A percentile compares a stretch with the other conserved stretches of the same genome.
Conservation (phyloP, 768 basidiomycete species). For the Kwoniella heveanensis region DNA sequence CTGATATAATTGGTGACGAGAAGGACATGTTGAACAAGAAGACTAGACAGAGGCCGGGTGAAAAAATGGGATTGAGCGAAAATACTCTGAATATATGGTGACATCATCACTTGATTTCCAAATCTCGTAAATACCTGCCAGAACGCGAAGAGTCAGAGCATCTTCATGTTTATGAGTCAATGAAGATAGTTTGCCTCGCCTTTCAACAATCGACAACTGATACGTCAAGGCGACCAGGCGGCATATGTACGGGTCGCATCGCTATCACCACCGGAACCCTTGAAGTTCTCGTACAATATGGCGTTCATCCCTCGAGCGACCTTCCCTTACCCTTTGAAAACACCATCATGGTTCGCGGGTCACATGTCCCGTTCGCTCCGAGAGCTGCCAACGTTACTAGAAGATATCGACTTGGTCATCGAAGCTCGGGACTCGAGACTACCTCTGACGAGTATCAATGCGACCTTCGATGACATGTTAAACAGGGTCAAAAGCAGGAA, state of each 20-base stretch:
- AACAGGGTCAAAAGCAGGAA: conserved; percentile 1
- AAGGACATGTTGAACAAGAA: not conserved
- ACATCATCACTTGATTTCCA: conserved; percentile 17
- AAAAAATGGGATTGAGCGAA: conserved; percentile 1
- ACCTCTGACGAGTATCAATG: conserved; percentile 91
- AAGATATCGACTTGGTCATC: conserved; percentile 73
- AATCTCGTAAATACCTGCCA: not conserved
- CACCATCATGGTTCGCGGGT: conserved; percentile 93
- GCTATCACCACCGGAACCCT: no score
- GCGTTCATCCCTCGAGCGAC: conserved; percentile 18
- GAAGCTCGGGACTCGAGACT: conserved; percentile 91
- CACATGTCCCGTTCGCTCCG: conserved; percentile 89
- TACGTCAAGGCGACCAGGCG: no score
- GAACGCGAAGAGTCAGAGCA: not conserved
- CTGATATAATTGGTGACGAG: no score
- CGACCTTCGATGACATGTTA: conserved; percentile 70
- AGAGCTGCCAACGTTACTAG: conserved; percentile 72
- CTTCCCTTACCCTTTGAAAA: conserved; percentile 64
- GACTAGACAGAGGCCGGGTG: not conserved
- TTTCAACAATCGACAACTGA: no score
- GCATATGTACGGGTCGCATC: no score
- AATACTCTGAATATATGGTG: conserved; percentile 14
- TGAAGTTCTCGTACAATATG: conserved; percentile 7
- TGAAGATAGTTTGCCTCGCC: no score
- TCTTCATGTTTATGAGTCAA: no score